These are phyloP conservation scores for Phytopythium ostracodes DNA, from an alignment of 352 stramenopile genomes.

Conservation along the genomic window DNA sequence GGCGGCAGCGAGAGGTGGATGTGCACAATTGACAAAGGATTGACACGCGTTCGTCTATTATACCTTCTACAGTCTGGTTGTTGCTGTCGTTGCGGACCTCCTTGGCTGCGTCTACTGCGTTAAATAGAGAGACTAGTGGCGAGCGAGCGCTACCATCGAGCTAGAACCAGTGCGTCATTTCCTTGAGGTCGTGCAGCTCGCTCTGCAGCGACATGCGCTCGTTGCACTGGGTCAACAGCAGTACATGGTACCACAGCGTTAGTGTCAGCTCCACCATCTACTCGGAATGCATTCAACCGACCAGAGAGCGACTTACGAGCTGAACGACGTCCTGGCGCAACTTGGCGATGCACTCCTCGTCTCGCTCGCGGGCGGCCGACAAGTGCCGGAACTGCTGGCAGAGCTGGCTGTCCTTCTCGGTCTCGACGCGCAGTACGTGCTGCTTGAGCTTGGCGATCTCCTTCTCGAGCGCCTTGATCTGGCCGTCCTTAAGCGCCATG, in stretches of 20 bases:
- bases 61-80: too few relatives aligned
- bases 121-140: background rate
- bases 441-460: slow-evolving; percentile 48
- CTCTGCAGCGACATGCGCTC: slow-evolving; percentile 46
- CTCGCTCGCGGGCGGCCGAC: slow-evolving; percentile 32
- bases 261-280: background rate
- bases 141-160: too few relatives aligned
- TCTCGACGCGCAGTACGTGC: slow-evolving; percentile 33
- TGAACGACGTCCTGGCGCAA: slow-evolving; percentile 52
- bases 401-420: slow-evolving; percentile 58
- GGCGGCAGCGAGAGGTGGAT: too few relatives aligned
- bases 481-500: slow-evolving; percentile 44
- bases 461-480: slow-evolving; percentile 56
- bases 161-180: slow-evolving; percentile 48
- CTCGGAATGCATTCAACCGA: background rate
- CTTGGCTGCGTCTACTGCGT: too few relatives aligned
- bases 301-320: slow-evolving; percentile 29
- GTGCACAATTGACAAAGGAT: too few relatives aligned
- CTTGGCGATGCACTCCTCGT: slow-evolving; percentile 45
- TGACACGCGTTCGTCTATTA: background rate
- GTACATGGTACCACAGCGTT: background rate
- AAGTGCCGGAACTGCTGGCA: slow-evolving; percentile 45
- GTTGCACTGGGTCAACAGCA: slow-evolving; percentile 39
- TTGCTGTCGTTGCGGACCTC: too few relatives aligned
- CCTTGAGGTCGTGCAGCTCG: slow-evolving; percentile 52